Conservation (phyloP, 331 rosid species). For the Quercus lobata region DNA sequence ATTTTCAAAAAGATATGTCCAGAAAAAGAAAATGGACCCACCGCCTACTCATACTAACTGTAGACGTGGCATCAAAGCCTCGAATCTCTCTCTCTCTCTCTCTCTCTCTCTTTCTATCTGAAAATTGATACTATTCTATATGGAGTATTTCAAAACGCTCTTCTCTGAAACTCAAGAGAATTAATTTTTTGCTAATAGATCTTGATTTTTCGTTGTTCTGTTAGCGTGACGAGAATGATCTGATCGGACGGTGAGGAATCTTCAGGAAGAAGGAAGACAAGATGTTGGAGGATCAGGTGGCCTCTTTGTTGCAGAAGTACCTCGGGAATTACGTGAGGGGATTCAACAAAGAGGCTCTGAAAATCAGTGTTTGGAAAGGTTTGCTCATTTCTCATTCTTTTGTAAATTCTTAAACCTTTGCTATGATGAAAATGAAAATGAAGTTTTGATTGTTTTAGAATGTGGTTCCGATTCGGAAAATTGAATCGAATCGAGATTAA, state of each 20-base stretch:
- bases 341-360: conserved; percentile 93
- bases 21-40: background rate
- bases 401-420: background rate
- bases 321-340: conserved; percentile 91
- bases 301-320: conserved; percentile 90
- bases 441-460: background rate
- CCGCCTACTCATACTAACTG: background rate
- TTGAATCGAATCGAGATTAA: too few species aligned
- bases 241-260: conserved; percentile 16
- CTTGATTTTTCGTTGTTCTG: background rate
- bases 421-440: background rate
- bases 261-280: conserved; percentile 5
- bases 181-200: background rate
- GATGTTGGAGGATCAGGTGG: conserved; percentile 99
- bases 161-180: background rate
- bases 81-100: conserved; percentile 30
- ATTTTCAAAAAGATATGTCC: background rate
- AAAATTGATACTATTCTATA: background rate
- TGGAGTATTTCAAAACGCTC: background rate
- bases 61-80: conserved; percentile 42
- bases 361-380: conserved; percentile 99
- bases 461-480: background rate
- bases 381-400: background rate
- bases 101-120: background rate
- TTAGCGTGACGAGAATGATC: conserved; percentile 15